Base-by-base conservation (phyloP, 768 basidiomycete species). In the Lentinula boryana region DNA sequence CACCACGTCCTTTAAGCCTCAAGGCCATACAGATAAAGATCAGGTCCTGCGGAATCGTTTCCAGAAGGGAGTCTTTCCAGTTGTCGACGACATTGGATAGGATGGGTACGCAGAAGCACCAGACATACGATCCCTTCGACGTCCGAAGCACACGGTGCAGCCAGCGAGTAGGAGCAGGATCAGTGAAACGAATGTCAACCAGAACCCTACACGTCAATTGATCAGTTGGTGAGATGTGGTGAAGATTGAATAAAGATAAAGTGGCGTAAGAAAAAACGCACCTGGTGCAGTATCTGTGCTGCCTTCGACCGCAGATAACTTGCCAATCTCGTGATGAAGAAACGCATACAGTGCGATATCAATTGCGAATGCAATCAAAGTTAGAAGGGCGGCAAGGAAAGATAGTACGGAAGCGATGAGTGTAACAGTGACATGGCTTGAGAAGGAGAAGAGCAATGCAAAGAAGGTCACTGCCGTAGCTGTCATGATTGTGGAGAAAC, bases 291-390 rank as follows among this genome's bases (percentile, higher is more conserved):
- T 78, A 60, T 76, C 74, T 12, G 88, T 88, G 48, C 68, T 74
- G 3, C 74, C 72, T n/a, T 66, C 63, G 23, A 80, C 69, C 58
- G 75, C 71, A 46, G 72, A 65, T 10, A 91, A 75, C 59, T 82
- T 77, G 48, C 72, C 72, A 65, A 89, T 76, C 64, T 85, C 75
- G 56, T 86, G 77, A 68, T 81, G 84, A 56, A 86, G 78, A 60
- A 78, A 84, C 3, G 76, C 84, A 66, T 76, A 87, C 33, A 93
- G 81, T 13, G 88, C 87, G 62, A 92, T 86, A 70, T 93, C 89
- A 69, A 89, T 83, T 44, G 82, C 81, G 67, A 93, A 90, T 1
- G 89, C 85, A 63, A 91, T 82, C 59, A 91, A 74, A 2, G 89
- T 83, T 48, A 93, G 68, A 21, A 80, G 62, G 0, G 88, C 86